Percentiles rank a stretch among this genome's conserved stretches.
Conservation (phyloP, 176 grass and related monocot genomes). For the Cenchrus purpureus region DNA sequence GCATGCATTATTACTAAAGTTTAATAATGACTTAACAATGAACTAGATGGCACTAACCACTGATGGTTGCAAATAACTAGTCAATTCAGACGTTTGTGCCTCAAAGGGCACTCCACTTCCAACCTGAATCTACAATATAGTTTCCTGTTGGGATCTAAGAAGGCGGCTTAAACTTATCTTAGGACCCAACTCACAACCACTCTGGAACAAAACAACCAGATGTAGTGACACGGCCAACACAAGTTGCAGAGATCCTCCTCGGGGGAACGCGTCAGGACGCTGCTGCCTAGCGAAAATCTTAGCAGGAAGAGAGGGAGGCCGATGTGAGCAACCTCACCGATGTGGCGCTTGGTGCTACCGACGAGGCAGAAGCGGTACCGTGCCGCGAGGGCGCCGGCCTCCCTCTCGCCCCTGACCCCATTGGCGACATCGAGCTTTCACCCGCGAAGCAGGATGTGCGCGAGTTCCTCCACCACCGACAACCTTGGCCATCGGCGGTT, state of each 20-base stretch:
- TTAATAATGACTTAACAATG: neutral
- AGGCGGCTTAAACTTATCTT: neutral
- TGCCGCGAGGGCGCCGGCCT: conserved; percentile 58
- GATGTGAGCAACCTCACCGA: conserved; percentile 38
- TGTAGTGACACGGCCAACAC: neutral
- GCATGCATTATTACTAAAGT: conserved; percentile 19
- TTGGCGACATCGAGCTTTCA: conserved; percentile 51
- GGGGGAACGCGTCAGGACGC: neutral
- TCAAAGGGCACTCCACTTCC: conserved; percentile 26
- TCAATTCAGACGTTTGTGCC: neutral
- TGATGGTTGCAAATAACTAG: neutral
- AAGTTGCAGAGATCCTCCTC: neutral
- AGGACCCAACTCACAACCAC: neutral
- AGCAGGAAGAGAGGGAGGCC: neutral
- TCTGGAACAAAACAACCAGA: neutral
- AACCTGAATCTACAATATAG: conserved; percentile 28
- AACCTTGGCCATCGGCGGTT: conserved; percentile 15
- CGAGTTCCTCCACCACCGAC: conserved; percentile 39
- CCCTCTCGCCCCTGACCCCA: conserved; percentile 44
- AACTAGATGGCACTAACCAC: conserved; percentile 28
- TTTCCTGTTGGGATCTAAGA: neutral
- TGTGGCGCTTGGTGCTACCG: conserved; percentile 59
- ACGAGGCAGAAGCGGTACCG: conserved; percentile 48
- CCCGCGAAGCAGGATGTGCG: conserved; percentile 46
- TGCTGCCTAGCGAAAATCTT: neutral